Evolutionary conservation across 306 rosid species (phyloP).

Genomic region (Prunus mira): DNA sequence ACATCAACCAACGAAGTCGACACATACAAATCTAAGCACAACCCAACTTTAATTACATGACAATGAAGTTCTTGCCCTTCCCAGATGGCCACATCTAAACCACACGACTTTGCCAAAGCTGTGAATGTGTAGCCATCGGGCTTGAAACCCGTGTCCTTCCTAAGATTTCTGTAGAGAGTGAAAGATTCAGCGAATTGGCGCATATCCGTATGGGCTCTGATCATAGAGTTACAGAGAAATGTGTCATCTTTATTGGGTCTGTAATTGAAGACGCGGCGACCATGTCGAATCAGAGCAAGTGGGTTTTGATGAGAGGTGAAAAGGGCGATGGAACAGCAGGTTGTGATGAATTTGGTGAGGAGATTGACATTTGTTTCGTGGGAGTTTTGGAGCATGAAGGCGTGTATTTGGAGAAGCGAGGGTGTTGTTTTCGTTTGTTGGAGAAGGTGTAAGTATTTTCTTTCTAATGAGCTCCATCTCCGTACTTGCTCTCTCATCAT

Average conservation of each 20-base stretch:
- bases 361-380: conserved; percentile 53
- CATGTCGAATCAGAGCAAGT: conserved; percentile 30
- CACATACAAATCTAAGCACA: conserved; percentile 47
- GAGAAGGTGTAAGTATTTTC: conserved; percentile 56
- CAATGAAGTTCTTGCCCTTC: conserved; percentile 52
- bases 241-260: conserved; percentile 28
- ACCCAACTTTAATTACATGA: conserved; percentile 44
- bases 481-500: conserved; percentile 19
- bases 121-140: conserved; percentile 49
- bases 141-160: conserved; percentile 22
- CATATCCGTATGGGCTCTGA: conserved; percentile 33
- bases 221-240: conserved; percentile 58
- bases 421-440: conserved; percentile 27
- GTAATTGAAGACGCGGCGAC: conserved; percentile 55
- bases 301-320: conserved; percentile 15
- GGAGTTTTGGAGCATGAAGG: conserved; percentile 62
- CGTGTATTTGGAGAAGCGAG: conserved; percentile 59
- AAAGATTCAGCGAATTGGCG: conserved; percentile 39
- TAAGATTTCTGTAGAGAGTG: conserved; percentile 43
- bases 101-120: conserved; percentile 49
- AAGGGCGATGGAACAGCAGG: conserved; percentile 35
- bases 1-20: conserved; percentile 61
- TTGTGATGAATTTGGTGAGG: conserved; percentile 38
- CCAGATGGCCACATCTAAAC: conserved; percentile 13
- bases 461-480: conserved; percentile 58